Percentiles rank a stretch among this genome's conserved stretches.
phyloP scores from a whole-genome alignment of 306 rosid species.

The Oxytropis ochrocephala region DNA sequence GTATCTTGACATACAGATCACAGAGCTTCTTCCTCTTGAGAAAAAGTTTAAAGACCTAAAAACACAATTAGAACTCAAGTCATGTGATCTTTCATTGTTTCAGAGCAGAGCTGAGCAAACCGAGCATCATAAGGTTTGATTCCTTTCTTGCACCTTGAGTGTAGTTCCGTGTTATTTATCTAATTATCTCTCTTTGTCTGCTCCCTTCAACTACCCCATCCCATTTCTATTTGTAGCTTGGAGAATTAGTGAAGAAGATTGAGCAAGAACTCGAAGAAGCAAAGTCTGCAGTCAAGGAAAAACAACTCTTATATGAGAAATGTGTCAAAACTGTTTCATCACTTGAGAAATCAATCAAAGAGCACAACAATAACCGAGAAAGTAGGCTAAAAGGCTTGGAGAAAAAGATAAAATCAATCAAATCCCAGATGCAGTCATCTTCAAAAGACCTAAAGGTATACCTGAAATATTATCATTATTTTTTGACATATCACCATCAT shows the following conservation, averaged over 20 bases:
- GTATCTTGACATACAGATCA: conserved; percentile 50
- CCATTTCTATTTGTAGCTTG: conserved; percentile 53
- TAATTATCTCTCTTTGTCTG: conserved; percentile 2
- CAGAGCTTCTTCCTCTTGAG: conserved; percentile 70
- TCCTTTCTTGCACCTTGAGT: conserved; percentile 1
- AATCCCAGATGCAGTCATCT: conserved; percentile 78
- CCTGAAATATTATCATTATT: background rate
- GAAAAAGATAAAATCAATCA: conserved; percentile 66
- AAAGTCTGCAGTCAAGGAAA: conserved; percentile 56
- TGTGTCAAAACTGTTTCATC: conserved; percentile 52
- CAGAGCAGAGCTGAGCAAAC: conserved; percentile 90
- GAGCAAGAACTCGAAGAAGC: conserved; percentile 84
- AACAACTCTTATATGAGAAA: conserved; percentile 48
- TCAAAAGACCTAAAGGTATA: conserved; percentile 78
- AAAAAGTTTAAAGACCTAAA: conserved; percentile 64
- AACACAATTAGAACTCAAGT: conserved; percentile 72
- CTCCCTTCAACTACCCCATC: background rate
- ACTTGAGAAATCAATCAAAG: conserved; percentile 86
- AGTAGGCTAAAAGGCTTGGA: conserved; percentile 78
- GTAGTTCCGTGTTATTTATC: background rate
- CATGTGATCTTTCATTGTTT: conserved; percentile 72
- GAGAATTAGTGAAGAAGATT: conserved; percentile 77
- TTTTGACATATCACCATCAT: background rate
- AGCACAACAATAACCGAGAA: conserved; percentile 66
- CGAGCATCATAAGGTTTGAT: conserved; percentile 88